Conservation (phyloP, 176 grass and related monocot species). For the Microstegium vimineum region DNA sequence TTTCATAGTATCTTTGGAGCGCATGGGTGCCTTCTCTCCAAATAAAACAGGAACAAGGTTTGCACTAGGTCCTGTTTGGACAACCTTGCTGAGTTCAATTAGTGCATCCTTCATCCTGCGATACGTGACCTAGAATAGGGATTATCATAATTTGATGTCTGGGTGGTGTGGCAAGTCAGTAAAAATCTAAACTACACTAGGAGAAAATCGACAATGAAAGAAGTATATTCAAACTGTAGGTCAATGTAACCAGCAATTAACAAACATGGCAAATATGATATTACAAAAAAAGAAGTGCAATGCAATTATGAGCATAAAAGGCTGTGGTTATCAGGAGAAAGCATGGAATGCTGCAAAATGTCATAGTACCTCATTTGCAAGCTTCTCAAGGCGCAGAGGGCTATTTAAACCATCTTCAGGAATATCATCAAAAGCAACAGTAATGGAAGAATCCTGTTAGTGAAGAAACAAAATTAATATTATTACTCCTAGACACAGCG, state of each 20-base stretch:
- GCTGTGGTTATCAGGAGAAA: background rate
- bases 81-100: conserved; percentile 70
- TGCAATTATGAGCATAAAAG: background rate
- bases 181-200: conserved; percentile 1
- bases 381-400: conserved; percentile 87
- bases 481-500: background rate
- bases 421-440: conserved; percentile 89
- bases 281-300: background rate
- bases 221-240: background rate
- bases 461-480: conserved; percentile 20
- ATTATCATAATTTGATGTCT: conserved; percentile 30
- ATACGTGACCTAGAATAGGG: conserved; percentile 79
- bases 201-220: background rate
- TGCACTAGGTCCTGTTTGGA: conserved; percentile 71
- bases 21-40: conserved; percentile 68
- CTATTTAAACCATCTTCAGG: conserved; percentile 98
- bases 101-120: conserved; percentile 92
- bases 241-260: background rate
- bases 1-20: conserved; percentile 54
- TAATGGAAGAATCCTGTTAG: conserved; percentile 90
- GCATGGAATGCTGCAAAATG: background rate
- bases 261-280: background rate
- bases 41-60: conserved; percentile 95
- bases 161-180: background rate
- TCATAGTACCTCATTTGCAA: conserved; percentile 86